A percentile compares a stretch with the other conserved stretches of the same genome.
Evolutionary conservation across 2,329 filamentous ascomycete genomes (phyloP).

Genomic region (Hypoxylon sp.): DNA sequence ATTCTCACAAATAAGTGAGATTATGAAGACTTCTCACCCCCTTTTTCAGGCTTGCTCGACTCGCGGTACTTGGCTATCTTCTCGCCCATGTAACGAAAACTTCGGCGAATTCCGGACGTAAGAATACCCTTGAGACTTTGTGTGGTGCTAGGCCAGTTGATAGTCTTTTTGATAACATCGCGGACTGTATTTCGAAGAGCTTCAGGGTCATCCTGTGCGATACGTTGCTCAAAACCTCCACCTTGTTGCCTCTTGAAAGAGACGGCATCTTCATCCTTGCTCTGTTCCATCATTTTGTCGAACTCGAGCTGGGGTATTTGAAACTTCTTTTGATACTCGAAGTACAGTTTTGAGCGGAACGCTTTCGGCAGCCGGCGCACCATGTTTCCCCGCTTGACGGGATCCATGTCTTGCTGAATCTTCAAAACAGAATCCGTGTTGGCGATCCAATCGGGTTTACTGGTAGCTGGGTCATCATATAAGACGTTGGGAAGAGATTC

Average conservation of each 20-base stretch:
- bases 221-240: conserved; percentile 86
- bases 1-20: not conserved
- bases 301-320: conserved; percentile 87
- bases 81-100: conserved; percentile 82
- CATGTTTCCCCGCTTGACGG: conserved; percentile 92
- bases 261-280: conserved; percentile 75
- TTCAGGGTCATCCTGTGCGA: conserved; percentile 76
- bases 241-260: conserved; percentile 81
- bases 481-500: conserved; percentile 89
- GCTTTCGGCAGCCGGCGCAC: conserved; percentile 88
- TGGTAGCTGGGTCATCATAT: conserved; percentile 76
- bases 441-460: conserved; percentile 71
- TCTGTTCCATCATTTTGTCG: conserved; percentile 83
- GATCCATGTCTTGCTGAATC: conserved; percentile 92
- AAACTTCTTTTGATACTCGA: conserved; percentile 93
- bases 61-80: conserved; percentile 78
- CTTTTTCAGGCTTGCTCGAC: conserved; percentile 54
- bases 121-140: conserved; percentile 88
- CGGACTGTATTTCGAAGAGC: conserved; percentile 79
- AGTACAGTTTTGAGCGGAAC: conserved; percentile 92
- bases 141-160: conserved; percentile 90
- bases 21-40: conserved; percentile 51
- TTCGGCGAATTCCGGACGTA: conserved; percentile 79
- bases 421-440: conserved; percentile 73
- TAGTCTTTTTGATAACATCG: conserved; percentile 85